These are phyloP conservation scores for Ceratocystis albifundus DNA, from an alignment of 2,329 filamentous ascomycete species.

Conservation along the genomic window DNA sequence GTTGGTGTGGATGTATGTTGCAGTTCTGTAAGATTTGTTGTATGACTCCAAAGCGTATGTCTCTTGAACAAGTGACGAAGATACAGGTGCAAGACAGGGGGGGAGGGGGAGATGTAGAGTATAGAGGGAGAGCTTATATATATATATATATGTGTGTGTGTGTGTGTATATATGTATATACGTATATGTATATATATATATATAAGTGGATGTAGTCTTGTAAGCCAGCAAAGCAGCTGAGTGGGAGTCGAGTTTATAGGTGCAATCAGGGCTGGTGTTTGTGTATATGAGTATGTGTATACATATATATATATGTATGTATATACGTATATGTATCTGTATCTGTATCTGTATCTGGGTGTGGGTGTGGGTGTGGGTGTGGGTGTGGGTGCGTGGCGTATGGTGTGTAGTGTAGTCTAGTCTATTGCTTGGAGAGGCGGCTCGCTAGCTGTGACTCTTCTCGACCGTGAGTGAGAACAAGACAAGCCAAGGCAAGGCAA, in stretches of 20 bases:
- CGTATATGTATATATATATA: background rate
- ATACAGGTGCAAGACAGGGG: background rate
- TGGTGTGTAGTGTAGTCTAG: background rate
- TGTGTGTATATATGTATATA: too few species aligned
- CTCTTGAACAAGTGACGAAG: background rate
- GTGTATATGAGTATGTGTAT: background rate
- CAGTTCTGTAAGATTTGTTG: background rate
- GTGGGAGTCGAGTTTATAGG: background rate
- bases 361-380: background rate
- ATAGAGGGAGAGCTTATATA: background rate
- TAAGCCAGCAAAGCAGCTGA: background rate
- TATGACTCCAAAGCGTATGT: constrained; percentile 9
- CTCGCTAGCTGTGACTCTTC: background rate
- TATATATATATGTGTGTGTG: background rate
- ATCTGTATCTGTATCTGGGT: background rate
- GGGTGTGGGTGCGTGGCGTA: background rate
- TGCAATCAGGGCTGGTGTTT: background rate
- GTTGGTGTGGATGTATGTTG: background rate
- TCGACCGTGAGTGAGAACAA: too few species aligned
- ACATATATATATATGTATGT: background rate
- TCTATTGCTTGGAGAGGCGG: background rate
- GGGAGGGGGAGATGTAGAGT: background rate
- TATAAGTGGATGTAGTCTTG: background rate
- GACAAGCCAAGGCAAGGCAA: constrained; percentile 11
- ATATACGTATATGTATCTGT: background rate